phyloP scores from a whole-genome alignment of 768 basidiomycete genomes.

The Cubamyces lactineus region DNA sequence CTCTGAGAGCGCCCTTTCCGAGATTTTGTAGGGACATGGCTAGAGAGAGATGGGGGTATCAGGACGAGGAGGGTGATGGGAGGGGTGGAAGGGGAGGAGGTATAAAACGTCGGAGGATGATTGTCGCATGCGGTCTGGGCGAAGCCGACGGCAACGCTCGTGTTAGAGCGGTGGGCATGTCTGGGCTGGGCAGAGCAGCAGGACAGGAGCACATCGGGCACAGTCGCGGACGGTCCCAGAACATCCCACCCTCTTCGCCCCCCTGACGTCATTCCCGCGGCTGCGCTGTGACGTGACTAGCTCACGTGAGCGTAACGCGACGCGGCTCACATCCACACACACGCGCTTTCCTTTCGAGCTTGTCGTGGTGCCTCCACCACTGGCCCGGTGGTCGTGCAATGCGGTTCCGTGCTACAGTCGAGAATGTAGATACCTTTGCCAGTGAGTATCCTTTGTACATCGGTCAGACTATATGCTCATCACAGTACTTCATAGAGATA shows the following conservation, averaged over 20 bases:
- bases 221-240: not conserved
- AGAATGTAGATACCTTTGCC: conserved; percentile 56
- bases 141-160: not conserved
- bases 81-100: not conserved
- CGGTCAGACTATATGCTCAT: too few species aligned
- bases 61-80: not conserved
- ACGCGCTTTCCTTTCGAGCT: not conserved
- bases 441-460: conserved; percentile 12
- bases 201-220: not conserved
- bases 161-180: not conserved
- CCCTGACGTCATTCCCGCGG: not conserved
- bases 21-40: conserved; percentile 21
- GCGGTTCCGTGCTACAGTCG: conserved; percentile 65
- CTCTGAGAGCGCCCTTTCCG: conserved; percentile 70
- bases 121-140: not conserved
- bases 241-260: not conserved
- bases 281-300: not conserved
- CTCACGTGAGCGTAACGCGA: conserved; percentile 11
- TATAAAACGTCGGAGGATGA: conserved; percentile 1
- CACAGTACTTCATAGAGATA: conserved; percentile 50
- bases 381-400: conserved; percentile 36
- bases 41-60: not conserved
- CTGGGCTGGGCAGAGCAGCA: not conserved
- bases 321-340: not conserved
- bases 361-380: not conserved